Percentiles rank a stretch among this genome's conserved stretches.
Evolutionary conservation across 768 basidiomycete genomes (phyloP).

Genomic region (Boletus huronensis): DNA sequence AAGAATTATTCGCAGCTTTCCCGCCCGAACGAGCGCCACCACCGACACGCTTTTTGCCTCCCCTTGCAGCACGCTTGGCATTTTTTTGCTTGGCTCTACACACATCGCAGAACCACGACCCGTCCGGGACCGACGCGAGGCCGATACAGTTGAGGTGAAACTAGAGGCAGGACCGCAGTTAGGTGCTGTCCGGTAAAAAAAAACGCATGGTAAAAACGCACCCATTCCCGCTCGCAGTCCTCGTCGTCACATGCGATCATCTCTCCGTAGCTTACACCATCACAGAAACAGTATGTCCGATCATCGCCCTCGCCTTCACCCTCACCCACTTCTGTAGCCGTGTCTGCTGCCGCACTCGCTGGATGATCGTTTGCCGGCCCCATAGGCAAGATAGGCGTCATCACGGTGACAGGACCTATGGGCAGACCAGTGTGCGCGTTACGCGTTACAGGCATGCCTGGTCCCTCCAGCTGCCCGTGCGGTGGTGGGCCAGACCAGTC

Average conservation of each 20-base stretch:
- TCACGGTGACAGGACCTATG: constrained; percentile 22
- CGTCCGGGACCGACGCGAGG: constrained; percentile 60
- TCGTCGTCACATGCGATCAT: constrained; percentile 93
- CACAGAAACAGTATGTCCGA: constrained; percentile 81
- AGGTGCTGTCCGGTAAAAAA: neutral
- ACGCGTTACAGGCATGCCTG: constrained; percentile 71
- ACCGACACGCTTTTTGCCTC: constrained; percentile 52
- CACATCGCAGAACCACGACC: constrained; percentile 71
- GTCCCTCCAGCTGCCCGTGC: constrained; percentile 64
- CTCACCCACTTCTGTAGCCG: constrained; percentile 44
- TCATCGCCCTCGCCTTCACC: constrained; percentile 57
- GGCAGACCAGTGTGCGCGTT: constrained; percentile 28
- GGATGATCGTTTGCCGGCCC: constrained; percentile 31
- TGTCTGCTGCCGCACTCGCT: constrained; percentile 36
- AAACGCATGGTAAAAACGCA: constrained; percentile 37
- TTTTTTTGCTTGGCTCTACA: constrained; percentile 56
- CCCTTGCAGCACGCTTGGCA: constrained; percentile 46
- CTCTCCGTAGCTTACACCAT: constrained; percentile 82
- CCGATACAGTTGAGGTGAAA: constrained; percentile 80
- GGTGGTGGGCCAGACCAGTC: constrained; percentile 52
- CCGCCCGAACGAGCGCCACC: constrained; percentile 29
- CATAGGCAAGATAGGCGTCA: constrained; percentile 24
- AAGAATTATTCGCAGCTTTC: constrained; percentile 31
- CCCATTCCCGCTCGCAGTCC: constrained; percentile 86
- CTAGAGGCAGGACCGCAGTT: constrained; percentile 36